Evolutionary conservation across 2,329 filamentous ascomycete genomes (phyloP).

Genomic region (Apiospora sp.): DNA sequence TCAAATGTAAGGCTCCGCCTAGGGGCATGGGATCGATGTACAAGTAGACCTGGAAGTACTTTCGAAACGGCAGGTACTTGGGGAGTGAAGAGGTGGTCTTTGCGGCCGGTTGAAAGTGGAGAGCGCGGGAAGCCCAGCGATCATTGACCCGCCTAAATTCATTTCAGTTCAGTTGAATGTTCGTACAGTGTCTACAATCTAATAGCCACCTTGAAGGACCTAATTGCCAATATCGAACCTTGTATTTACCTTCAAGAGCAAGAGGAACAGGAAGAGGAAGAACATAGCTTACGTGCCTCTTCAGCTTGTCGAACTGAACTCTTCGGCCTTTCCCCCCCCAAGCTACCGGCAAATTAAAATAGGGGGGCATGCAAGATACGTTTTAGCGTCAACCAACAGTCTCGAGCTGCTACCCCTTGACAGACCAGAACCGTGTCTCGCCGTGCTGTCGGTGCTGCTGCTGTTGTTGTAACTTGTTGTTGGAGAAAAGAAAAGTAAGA

Average conservation of each 20-base stretch:
- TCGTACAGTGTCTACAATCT: conserved; percentile 19
- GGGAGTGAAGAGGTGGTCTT: neutral
- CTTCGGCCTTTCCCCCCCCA: neutral
- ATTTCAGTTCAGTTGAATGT: conserved; percentile 3
- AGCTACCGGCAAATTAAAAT: neutral
- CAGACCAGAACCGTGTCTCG: conserved; percentile 5
- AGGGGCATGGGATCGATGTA: neutral
- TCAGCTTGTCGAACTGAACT: neutral
- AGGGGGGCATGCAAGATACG: neutral
- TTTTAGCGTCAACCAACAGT: conserved; percentile 7
- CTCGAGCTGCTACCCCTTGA: conserved; percentile 1
- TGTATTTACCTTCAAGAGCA: neutral
- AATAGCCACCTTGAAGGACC: neutral
- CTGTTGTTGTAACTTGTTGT: neutral
- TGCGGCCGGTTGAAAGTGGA: conserved; percentile 26
- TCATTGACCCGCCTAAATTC: conserved; percentile 22
- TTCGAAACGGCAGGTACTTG: conserved; percentile 1
- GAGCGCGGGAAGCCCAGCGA: conserved; percentile 25
- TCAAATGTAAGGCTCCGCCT: conserved; percentile 8
- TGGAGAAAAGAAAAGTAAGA: conserved; percentile 8
- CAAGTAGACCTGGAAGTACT: neutral
- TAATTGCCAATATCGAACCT: conserved; percentile 12
- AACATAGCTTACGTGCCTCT: neutral
- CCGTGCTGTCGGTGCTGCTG: neutral
- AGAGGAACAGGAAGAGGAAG: neutral